phyloP scores from a whole-genome alignment of 495 filamentous ascomycete species.

The Talaromyces stipitatus region DNA sequence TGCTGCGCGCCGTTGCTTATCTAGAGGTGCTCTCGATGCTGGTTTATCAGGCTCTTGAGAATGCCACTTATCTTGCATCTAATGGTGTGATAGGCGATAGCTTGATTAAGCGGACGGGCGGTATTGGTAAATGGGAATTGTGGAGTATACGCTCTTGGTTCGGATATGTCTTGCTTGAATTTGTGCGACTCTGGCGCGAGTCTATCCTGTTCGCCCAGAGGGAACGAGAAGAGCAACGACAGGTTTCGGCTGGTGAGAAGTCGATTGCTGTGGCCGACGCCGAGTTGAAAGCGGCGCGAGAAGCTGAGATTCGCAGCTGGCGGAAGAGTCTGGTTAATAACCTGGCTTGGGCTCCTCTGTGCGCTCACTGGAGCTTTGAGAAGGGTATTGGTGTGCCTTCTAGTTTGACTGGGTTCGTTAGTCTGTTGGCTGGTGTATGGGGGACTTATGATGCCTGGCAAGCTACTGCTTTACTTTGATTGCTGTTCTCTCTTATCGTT shows the following conservation, averaged over 20 bases:
- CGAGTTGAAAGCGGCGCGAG: slow-evolving; percentile 17
- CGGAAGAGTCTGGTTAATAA: slow-evolving; percentile 41
- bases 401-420: slow-evolving; percentile 55
- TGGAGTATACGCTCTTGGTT: slow-evolving; percentile 81
- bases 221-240: slow-evolving; percentile 15
- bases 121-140: slow-evolving; percentile 47
- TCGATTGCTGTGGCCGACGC: slow-evolving; percentile 17
- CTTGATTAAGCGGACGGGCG: slow-evolving; percentile 50
- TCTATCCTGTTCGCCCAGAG: slow-evolving; percentile 26
- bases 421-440: slow-evolving; percentile 50
- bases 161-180: slow-evolving; percentile 66
- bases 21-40: slow-evolving; percentile 61
- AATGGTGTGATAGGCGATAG: slow-evolving; percentile 43
- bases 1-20: slow-evolving; percentile 47
- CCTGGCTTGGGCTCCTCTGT: slow-evolving; percentile 51
- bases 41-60: slow-evolving; percentile 74
- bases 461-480: slow-evolving; percentile 15
- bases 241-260: slow-evolving; percentile 11
- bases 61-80: slow-evolving; percentile 65
- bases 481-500: neutral
- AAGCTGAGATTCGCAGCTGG: slow-evolving; percentile 38
- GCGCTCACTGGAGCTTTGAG: slow-evolving; percentile 76
- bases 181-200: slow-evolving; percentile 54
- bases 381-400: slow-evolving; percentile 63
- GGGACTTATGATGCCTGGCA: slow-evolving; percentile 29